phyloP scores from a whole-genome alignment of 1,139 yeast genomes.

The Candida frijolesensis region DNA sequence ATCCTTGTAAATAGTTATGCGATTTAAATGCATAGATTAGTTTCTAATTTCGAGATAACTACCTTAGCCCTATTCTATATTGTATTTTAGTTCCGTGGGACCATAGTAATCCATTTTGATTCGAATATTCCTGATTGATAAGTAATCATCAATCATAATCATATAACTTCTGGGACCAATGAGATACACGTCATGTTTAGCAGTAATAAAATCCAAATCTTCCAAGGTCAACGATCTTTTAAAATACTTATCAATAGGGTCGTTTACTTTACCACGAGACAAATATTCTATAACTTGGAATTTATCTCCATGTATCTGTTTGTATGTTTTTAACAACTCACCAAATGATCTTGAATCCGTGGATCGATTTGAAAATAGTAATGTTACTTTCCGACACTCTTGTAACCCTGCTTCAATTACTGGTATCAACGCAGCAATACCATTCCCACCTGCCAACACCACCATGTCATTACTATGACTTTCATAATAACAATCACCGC shows the following conservation, averaged over 20 bases:
- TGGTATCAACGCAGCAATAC: constrained; percentile 64
- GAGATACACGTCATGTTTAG: constrained; percentile 26
- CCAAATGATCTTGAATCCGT: constrained; percentile 29
- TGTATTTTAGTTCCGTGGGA: constrained; percentile 7
- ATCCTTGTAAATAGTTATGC: constrained; percentile 1
- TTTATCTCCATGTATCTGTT: constrained; percentile 18
- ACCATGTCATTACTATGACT: constrained; percentile 35
- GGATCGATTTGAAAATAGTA: constrained; percentile 32
- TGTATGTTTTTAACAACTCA: constrained; percentile 21
- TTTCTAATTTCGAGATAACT: neutral
- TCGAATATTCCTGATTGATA: constrained; percentile 11
- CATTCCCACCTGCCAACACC: constrained; percentile 65
- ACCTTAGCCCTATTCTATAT: neutral
- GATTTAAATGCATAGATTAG: neutral
- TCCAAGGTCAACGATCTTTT: constrained; percentile 1
- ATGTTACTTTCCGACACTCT: constrained; percentile 27
- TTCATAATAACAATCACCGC: constrained; percentile 52
- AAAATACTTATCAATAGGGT: constrained; percentile 10
- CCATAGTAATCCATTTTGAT: constrained; percentile 19
- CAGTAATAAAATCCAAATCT: neutral
- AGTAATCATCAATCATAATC: constrained; percentile 25
- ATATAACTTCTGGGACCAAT: constrained; percentile 41
- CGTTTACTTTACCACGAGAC: constrained; percentile 13
- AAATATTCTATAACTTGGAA: constrained; percentile 27
- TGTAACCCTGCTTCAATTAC: constrained; percentile 44